Percentiles rank a stretch among this genome's conserved stretches.
Evolutionary conservation across 768 basidiomycete species (phyloP).

Genomic region (Termitomyces sp.): DNA sequence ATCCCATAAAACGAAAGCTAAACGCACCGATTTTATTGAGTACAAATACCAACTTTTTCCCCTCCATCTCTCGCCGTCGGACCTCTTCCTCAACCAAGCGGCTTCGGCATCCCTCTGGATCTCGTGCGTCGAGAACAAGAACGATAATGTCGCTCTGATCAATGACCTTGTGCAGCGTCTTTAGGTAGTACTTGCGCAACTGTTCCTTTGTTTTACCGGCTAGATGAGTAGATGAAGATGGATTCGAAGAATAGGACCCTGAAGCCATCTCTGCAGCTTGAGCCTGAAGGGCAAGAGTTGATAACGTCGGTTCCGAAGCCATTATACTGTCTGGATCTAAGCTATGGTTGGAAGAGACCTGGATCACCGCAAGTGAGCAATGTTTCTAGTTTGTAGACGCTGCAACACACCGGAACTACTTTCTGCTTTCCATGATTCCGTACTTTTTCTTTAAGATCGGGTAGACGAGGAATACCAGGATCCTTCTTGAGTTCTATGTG

Average conservation of each 20-base stretch:
- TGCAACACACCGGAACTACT: slow-evolving; percentile 32
- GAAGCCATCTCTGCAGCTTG: slow-evolving; percentile 30
- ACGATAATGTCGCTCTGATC: slow-evolving; percentile 90
- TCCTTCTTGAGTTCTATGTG: slow-evolving; percentile 78
- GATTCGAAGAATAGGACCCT: slow-evolving; percentile 19
- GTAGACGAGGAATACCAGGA: slow-evolving; percentile 81
- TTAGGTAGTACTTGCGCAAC: slow-evolving; percentile 66
- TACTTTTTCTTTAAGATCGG: slow-evolving; percentile 56
- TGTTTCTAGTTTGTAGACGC: not conserved
- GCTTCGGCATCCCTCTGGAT: slow-evolving; percentile 92
- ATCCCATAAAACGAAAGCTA: not conserved
- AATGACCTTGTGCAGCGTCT: slow-evolving; percentile 85
- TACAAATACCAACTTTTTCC: slow-evolving; percentile 90
- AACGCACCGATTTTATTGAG: slow-evolving; percentile 89
- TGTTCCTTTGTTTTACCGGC: slow-evolving; percentile 60
- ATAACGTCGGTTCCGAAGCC: slow-evolving; percentile 63
- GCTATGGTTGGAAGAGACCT: slow-evolving; percentile 19
- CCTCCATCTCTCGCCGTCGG: slow-evolving; percentile 73
- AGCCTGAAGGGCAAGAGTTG: slow-evolving; percentile 50
- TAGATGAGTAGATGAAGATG: slow-evolving; percentile 26
- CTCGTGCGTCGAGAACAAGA: slow-evolving; percentile 87
- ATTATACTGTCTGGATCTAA: slow-evolving; percentile 57
- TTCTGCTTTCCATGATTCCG: slow-evolving; percentile 48
- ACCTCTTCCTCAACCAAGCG: slow-evolving; percentile 94
- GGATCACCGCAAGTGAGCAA: not conserved